Evolutionary conservation across 163 green algal genomes (phyloP), one percentile per base, ranked within the genome.

Genomic region (Scenedesmus sp.): DNA sequence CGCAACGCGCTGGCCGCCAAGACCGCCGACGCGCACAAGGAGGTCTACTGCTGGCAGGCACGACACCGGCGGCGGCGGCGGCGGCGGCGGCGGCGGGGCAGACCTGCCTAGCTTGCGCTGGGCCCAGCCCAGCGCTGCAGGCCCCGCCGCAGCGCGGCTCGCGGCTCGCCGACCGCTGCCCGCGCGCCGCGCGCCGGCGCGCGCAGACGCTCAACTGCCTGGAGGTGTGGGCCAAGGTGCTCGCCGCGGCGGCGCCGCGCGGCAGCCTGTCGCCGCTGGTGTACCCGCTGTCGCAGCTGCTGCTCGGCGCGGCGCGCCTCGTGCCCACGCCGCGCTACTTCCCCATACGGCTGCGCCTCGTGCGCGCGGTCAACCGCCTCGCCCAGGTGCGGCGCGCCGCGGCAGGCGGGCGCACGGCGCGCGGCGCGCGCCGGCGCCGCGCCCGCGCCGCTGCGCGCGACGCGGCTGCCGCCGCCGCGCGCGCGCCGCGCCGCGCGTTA

Each of bases 21-120:
- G 81, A 94, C 84, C 28, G 93, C 93, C 76, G 93, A 98, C 33
- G 83, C 91, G 7, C 96, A 94, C 87, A 87, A 89, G 47, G 82
- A 92, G 71, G 90, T 98, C 14, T 98, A 98, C 85, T 95, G 91
- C 90, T 98, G 95, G 95, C 90, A 93, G 75, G 78, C n/a, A n/a
- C n/a, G n/a, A n/a, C n/a, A n/a, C n/a, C n/a, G n/a, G n/a, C n/a
- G n/a, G n/a, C n/a, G n/a, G n/a, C n/a, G n/a, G n/a, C n/a, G n/a
- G n/a, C n/a, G n/a, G n/a, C n/a, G n/a, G n/a, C n/a, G n/a, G n/a
- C n/a, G n/a, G n/a, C n/a, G n/a, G n/a, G n/a, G n/a, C n/a, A n/a
- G n/a, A n/a, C n/a, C n/a, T n/a, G n/a, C n/a, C n/a, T n/a, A n/a
- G n/a, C n/a, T n/a, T n/a, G n/a, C n/a, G n/a, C n/a, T n/a, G n/a